Conservation (phyloP, 2,329 filamentous ascomycete species). For the Ambrosiella beaveri region DNA sequence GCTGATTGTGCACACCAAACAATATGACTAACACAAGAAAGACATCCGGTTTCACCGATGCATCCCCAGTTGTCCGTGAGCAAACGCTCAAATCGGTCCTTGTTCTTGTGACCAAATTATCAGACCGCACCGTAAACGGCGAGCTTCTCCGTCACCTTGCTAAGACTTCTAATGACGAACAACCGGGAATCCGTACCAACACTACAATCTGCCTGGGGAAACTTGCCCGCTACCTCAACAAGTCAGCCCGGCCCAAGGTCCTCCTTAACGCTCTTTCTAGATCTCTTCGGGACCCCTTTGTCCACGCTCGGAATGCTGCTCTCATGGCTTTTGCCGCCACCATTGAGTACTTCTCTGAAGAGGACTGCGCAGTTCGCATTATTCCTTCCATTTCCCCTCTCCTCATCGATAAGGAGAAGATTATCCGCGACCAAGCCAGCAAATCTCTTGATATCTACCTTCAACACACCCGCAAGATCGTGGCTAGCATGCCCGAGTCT, state of each 20-base stretch:
- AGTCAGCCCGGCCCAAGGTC: slow-evolving; percentile 68
- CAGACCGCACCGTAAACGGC: slow-evolving; percentile 82
- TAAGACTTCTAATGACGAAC: slow-evolving; percentile 93
- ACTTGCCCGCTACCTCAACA: slow-evolving; percentile 75
- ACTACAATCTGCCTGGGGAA: slow-evolving; percentile 96
- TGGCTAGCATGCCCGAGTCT: slow-evolving; percentile 62
- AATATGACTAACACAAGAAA: slow-evolving; percentile 19
- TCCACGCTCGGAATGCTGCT: slow-evolving; percentile 81
- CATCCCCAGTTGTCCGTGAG: slow-evolving; percentile 80
- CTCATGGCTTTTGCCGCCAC: slow-evolving; percentile 76
- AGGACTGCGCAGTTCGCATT: slow-evolving; percentile 72
- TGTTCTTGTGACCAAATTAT: slow-evolving; percentile 71
- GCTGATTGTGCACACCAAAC: neutral
- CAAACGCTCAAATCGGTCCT: slow-evolving; percentile 92
- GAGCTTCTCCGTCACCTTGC: slow-evolving; percentile 81
- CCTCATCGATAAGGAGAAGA: slow-evolving; percentile 86
- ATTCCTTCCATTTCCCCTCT: slow-evolving; percentile 70
- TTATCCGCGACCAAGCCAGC: slow-evolving; percentile 77
- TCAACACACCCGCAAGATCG: slow-evolving; percentile 63
- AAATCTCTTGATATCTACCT: slow-evolving; percentile 82
- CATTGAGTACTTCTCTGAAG: slow-evolving; percentile 68
- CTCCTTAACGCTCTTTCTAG: slow-evolving; percentile 82
- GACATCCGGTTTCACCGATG: slow-evolving; percentile 87
- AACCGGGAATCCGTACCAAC: slow-evolving; percentile 92
- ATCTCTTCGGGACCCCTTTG: slow-evolving; percentile 79